phyloP scores from a whole-genome alignment of 2,329 filamentous ascomycete genomes.

The Alternaria panax region DNA sequence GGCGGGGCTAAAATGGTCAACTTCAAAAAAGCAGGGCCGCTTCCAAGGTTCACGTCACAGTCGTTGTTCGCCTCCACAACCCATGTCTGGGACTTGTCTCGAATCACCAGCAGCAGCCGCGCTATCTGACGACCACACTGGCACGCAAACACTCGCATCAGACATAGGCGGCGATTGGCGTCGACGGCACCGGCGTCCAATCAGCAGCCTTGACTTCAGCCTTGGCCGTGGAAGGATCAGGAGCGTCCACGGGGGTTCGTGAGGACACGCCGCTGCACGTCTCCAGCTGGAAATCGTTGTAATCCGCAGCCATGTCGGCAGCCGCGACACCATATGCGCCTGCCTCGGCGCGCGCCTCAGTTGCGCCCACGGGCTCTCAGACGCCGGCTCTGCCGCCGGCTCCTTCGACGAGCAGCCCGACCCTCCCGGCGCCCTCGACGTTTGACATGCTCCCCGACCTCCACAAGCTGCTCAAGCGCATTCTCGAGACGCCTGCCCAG shows the following conservation, averaged over 20 bases:
- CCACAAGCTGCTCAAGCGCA: constrained; percentile 76
- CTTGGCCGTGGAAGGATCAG: constrained; percentile 24
- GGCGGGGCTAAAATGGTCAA: constrained; percentile 26
- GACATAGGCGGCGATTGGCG: constrained; percentile 9
- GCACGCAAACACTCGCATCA: constrained; percentile 6
- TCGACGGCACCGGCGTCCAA: constrained; percentile 21
- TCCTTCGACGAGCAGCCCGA: constrained; percentile 54
- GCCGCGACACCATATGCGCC: constrained; percentile 45
- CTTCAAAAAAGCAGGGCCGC: constrained; percentile 23
- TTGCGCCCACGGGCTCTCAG: constrained; percentile 41
- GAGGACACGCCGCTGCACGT: constrained; percentile 31
- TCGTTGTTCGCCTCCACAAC: constrained; percentile 25
- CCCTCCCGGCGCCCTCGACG: constrained; percentile 77
- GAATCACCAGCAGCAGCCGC: constrained; percentile 14
- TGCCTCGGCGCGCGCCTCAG: constrained; percentile 40
- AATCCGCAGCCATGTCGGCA: constrained; percentile 39
- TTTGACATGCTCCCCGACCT: constrained; percentile 88
- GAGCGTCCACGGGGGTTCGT: constrained; percentile 18
- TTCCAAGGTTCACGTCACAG: constrained; percentile 38
- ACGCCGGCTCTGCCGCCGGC: constrained; percentile 38
- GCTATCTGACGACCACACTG: constrained; percentile 14
- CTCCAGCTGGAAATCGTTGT: constrained; percentile 9
- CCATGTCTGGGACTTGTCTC: constrained; percentile 35
- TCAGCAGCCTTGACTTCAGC: constrained; percentile 20
- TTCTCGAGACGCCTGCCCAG: constrained; percentile 62